Evolutionary conservation across 2,329 filamentous ascomycete genomes (phyloP).

Genomic region (Plectosphaerella sp.): DNA sequence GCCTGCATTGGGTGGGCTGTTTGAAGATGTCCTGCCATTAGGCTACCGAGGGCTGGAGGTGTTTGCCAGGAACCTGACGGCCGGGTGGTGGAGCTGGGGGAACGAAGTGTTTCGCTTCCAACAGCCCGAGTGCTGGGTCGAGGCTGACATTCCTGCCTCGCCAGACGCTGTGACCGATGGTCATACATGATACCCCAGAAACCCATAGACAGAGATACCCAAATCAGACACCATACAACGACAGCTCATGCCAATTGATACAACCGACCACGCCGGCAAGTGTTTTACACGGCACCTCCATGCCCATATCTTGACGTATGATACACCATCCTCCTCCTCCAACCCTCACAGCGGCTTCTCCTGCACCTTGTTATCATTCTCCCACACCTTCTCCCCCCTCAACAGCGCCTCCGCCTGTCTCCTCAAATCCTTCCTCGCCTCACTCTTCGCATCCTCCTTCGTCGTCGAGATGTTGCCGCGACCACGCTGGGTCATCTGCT

Average conservation of each 20-base stretch:
- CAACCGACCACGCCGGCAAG: too few relatives aligned
- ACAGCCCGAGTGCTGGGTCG: conserved; percentile 46
- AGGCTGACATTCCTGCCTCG: background rate
- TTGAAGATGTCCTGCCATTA: conserved; percentile 48
- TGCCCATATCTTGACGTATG: background rate
- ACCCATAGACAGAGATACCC: too few relatives aligned
- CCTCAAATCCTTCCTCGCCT: conserved; percentile 32
- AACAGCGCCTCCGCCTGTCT: conserved; percentile 58
- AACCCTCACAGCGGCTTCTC: conserved; percentile 31
- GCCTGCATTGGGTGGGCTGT: conserved; percentile 61
- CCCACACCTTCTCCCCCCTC: conserved; percentile 58
- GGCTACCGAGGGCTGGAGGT: conserved; percentile 63
- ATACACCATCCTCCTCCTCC: background rate
- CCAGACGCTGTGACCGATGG: too few relatives aligned
- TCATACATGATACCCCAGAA: too few relatives aligned
- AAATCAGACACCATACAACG: too few relatives aligned
- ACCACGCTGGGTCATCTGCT: conserved; percentile 25
- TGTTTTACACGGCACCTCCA: too few relatives aligned
- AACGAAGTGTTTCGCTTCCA: conserved; percentile 71
- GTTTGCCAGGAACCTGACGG: conserved; percentile 70
- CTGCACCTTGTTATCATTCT: conserved; percentile 38
- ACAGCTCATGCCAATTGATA: too few relatives aligned
- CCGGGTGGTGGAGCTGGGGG: conserved; percentile 77
- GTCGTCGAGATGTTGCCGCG: conserved; percentile 24
- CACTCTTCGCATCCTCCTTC: conserved; percentile 34